Conservation (phyloP, 345 rosid species). For the Microthlaspi erraticum region DNA sequence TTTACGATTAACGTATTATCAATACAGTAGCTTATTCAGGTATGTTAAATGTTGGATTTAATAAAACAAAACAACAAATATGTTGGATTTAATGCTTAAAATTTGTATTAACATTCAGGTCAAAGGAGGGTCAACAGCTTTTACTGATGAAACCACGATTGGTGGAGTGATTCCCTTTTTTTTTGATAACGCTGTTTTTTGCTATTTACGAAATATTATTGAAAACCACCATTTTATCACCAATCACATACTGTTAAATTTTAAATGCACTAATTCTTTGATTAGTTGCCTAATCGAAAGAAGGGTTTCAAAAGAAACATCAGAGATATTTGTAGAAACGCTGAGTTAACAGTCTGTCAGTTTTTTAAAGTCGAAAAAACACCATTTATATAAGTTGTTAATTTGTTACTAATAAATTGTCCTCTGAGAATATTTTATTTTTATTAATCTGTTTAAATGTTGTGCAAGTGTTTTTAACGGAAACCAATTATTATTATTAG, state of each 20-base stretch:
- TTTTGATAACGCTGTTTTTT: constrained; percentile 27
- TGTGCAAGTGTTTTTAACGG: background rate
- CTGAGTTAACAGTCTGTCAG: too few relatives aligned
- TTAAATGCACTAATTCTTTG: too few relatives aligned
- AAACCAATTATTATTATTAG: background rate
- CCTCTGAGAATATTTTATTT: background rate
- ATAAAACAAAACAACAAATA: too few relatives aligned
- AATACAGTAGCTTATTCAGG: background rate
- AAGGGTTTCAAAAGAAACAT: too few relatives aligned
- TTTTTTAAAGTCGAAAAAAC: background rate
- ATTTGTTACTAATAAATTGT: background rate
- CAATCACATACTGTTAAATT: too few relatives aligned
- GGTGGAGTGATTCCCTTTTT: background rate
- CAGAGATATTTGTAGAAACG: too few relatives aligned
- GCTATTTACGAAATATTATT: constrained; percentile 32
- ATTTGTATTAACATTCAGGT: constrained; percentile 27
- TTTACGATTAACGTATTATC: background rate
- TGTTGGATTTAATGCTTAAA: constrained; percentile 13
- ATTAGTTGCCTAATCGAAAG: background rate
- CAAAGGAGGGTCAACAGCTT: constrained; percentile 23
- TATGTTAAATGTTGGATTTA: constrained; percentile 17
- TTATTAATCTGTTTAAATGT: background rate
- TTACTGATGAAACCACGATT: constrained; percentile 12
- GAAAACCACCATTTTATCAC: background rate
- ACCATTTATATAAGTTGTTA: background rate